A percentile compares a stretch with the other conserved stretches of the same genome.
Conservation (phyloP, 139 green algal species). For the Spirogloea muscicola region DNA sequence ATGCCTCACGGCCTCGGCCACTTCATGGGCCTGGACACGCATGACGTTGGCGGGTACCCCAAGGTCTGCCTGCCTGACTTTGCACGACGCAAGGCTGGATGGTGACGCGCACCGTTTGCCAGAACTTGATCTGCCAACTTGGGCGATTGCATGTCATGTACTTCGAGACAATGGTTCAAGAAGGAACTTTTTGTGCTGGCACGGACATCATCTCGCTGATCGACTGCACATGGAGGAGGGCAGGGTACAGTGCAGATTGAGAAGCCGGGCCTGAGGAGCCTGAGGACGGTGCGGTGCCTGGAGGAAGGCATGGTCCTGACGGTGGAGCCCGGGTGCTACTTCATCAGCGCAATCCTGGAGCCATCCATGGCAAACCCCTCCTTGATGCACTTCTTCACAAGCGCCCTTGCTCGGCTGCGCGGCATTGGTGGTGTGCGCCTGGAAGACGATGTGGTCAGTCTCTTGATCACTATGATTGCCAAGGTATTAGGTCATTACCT, state of each 20-base stretch:
- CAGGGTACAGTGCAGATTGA: slow-evolving; percentile 22
- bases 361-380: slow-evolving; percentile 43
- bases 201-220: too few species aligned
- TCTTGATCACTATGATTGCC: too few species aligned
- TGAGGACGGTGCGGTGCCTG: slow-evolving; percentile 53
- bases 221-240: too few species aligned
- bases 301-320: slow-evolving; percentile 79
- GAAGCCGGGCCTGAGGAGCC: slow-evolving; percentile 29
- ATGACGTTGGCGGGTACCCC: slow-evolving; percentile 86
- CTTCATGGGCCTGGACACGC: slow-evolving; percentile 83
- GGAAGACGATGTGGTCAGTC: slow-evolving; percentile 80
- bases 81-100: too few species aligned
- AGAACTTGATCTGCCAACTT: too few species aligned
- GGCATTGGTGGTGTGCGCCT: slow-evolving; percentile 63
- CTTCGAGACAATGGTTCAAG: too few species aligned
- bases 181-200: too few species aligned
- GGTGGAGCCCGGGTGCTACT: slow-evolving; percentile 86
- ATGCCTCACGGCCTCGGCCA: slow-evolving; percentile 93
- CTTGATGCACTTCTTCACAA: slow-evolving; percentile 44
- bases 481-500: too few species aligned
- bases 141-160: too few species aligned
- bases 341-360: slow-evolving; percentile 68
- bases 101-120: too few species aligned
- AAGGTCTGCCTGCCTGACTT: slow-evolving; percentile 9
- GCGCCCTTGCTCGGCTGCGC: slow-evolving; percentile 9